Evolutionary conservation across 2,329 filamentous ascomycete species (phyloP).

Genomic region (Emergomyces pasteurianus): DNA sequence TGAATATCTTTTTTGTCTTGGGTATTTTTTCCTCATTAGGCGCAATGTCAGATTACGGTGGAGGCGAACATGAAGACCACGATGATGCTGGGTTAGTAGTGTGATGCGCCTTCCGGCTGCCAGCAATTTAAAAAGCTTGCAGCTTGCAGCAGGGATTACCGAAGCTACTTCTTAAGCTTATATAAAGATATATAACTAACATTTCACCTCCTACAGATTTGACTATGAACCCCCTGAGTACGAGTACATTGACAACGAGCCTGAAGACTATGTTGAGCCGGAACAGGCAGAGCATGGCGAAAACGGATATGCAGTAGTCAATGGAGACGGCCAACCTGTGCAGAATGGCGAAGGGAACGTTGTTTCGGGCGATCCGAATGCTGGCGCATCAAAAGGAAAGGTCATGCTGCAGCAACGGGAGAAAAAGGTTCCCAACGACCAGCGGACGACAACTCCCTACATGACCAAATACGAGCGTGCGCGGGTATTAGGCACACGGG

Average conservation of each 20-base stretch:
- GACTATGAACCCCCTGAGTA: slow-evolving; percentile 48
- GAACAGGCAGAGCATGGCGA: slow-evolving; percentile 44
- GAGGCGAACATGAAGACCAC: slow-evolving; percentile 52
- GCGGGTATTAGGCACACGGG: slow-evolving; percentile 82
- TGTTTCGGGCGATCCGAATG: slow-evolving; percentile 41
- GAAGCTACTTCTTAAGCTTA: neutral
- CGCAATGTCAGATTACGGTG: slow-evolving; percentile 62
- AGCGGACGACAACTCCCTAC: slow-evolving; percentile 88
- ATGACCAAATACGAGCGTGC: slow-evolving; percentile 99
- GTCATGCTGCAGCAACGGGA: slow-evolving; percentile 49
- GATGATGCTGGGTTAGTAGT: slow-evolving; percentile 45
- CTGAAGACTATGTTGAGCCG: slow-evolving; percentile 45
- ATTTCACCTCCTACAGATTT: slow-evolving; percentile 20
- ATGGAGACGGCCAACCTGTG: slow-evolving; percentile 39
- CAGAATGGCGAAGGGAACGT: slow-evolving; percentile 30
- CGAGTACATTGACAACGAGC: slow-evolving; percentile 55
- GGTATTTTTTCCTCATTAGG: slow-evolving; percentile 4
- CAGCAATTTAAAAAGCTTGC: neutral
- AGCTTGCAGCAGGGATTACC: neutral
- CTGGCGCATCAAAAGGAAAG: slow-evolving; percentile 34
- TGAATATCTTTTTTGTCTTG: slow-evolving; percentile 7
- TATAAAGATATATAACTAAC: neutral
- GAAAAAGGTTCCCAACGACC: slow-evolving; percentile 82
- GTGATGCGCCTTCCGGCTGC: neutral
- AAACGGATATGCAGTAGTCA: slow-evolving; percentile 40